phyloP scores from a whole-genome alignment of 495 filamentous ascomycete genomes.

The Penicillium nucicola region DNA sequence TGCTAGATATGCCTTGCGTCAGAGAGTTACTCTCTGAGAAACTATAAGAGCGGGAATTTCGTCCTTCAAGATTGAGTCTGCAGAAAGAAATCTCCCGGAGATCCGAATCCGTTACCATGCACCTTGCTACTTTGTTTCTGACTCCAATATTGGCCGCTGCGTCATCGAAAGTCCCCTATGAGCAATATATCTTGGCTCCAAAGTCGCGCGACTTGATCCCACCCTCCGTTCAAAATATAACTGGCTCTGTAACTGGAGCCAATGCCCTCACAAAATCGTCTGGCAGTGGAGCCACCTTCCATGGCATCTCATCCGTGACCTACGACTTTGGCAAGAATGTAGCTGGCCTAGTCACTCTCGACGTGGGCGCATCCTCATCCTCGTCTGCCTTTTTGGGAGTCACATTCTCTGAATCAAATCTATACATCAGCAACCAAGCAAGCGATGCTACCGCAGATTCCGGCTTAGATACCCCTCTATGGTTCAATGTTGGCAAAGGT shows the following conservation, averaged over 20 bases:
- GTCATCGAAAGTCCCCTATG: constrained; percentile 15
- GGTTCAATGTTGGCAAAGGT: constrained; percentile 25
- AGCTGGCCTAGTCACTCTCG: constrained; percentile 37
- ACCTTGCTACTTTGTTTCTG: constrained; percentile 23
- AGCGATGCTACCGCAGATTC: constrained; percentile 42
- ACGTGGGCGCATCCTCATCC: constrained; percentile 22
- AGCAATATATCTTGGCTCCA: constrained; percentile 44
- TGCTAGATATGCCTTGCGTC: no score
- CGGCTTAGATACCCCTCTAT: constrained; percentile 38
- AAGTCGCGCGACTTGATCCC: constrained; percentile 29
- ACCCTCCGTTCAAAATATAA: constrained; percentile 28
- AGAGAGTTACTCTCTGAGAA: no score
- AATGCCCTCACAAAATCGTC: constrained; percentile 18
- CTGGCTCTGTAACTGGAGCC: constrained; percentile 35
- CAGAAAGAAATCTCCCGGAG: no score
- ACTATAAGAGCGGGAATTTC: constrained; percentile 41
- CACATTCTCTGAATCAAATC: constrained; percentile 40
- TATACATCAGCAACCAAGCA: constrained; percentile 37
- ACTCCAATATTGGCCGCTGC: neutral
- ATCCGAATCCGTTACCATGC: constrained; percentile 18
- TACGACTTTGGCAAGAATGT: constrained; percentile 48
- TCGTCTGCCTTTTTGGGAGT: constrained; percentile 37
- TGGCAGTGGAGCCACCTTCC: neutral
- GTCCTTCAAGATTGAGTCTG: constrained; percentile 28
- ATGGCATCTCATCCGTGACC: constrained; percentile 35